Conservation (phyloP, 2,329 filamentous ascomycete species). For the Hypoxylon sp. region DNA sequence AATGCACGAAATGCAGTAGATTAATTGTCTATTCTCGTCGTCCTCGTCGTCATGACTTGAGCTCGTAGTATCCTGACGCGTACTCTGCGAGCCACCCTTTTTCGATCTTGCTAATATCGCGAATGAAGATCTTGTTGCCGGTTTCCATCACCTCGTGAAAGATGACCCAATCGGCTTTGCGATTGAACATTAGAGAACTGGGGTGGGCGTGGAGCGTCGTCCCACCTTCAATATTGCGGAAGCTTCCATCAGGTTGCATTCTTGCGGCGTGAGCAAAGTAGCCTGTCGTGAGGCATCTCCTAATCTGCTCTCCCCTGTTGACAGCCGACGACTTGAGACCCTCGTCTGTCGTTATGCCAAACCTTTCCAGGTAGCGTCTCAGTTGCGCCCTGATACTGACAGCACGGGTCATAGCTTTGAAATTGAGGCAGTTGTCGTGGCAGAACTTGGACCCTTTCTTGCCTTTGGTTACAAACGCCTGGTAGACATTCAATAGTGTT, state of each 20-base stretch:
- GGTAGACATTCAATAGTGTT: slow-evolving; percentile 92
- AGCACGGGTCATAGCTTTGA: slow-evolving; percentile 80
- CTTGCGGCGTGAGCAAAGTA: slow-evolving; percentile 93
- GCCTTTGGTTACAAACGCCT: slow-evolving; percentile 83
- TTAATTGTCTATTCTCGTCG: slow-evolving; percentile 3
- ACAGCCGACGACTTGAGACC: slow-evolving; percentile 54
- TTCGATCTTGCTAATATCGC: slow-evolving; percentile 92
- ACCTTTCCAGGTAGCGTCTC: slow-evolving; percentile 84
- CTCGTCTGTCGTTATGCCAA: slow-evolving; percentile 76
- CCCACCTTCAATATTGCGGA: slow-evolving; percentile 82
- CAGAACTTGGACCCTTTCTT: slow-evolving; percentile 88
- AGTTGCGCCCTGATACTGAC: slow-evolving; percentile 88
- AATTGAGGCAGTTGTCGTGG: slow-evolving; percentile 85
- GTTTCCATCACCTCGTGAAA: slow-evolving; percentile 95
- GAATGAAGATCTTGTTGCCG: slow-evolving; percentile 84
- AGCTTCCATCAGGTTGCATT: slow-evolving; percentile 93
- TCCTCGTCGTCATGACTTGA: slow-evolving; percentile 50
- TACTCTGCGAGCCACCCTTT: slow-evolving; percentile 93
- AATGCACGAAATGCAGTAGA: not conserved
- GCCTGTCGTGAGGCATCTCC: slow-evolving; percentile 84
- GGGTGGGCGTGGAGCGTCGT: slow-evolving; percentile 87
- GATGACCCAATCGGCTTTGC: slow-evolving; percentile 95
- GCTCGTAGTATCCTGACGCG: slow-evolving; percentile 81
- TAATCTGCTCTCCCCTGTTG: slow-evolving; percentile 73
- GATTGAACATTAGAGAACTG: slow-evolving; percentile 92